Base-by-base conservation (phyloP, 352 stramenopile genomes). In the Elongisporangium undulatum region DNA sequence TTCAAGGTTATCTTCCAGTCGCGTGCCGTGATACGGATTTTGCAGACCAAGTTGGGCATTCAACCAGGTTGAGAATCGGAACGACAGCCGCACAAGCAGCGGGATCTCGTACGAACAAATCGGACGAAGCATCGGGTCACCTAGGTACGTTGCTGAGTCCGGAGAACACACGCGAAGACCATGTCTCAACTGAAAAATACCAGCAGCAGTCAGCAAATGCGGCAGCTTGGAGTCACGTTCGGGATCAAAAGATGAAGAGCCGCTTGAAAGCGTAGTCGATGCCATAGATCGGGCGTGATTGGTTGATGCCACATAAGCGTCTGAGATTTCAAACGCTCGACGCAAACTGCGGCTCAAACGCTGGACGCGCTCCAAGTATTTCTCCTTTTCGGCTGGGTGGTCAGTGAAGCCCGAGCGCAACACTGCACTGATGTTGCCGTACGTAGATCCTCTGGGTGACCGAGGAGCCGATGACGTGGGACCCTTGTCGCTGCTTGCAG, bases 81-180 rank as follows among this genome's bases (percentile, higher is more conserved):
- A 94, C 21, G 80, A 88, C 21, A 92, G 60, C 10, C 85, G 82
- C 49, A 95, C 87, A n/a, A 95, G 74, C 56, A 66, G 74, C 49
- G 69, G 68, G 41, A 95, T 73, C 62, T 95, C 87, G 57, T 81
- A 92, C 48, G 82, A 91, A 51, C 84, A 87, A 71, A 95, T 94
- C 16, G 87, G 85, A 2, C 84, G 80, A 9, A 94, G 67, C 79
- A 95, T 94, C 16, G 87, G 87, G 60, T 95, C 87, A 26, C 87
- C 87, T 20, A 92, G 64, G 66, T 90, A 95, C 55, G 71, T 61
- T 8, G 78, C 70, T 9, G 71, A 67, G 29, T 93, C 80, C 0
- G 85, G 66, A 4, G 84, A 87, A 69, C 86, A 94, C 59, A 90
- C 63, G n/a, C 86, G 86, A 55, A 89, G 66, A 17, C 86, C 86